These are phyloP conservation scores for Xylariaceae sp. DNA, from an alignment of 2,329 filamentous ascomycete genomes.

Conservation along the genomic window DNA sequence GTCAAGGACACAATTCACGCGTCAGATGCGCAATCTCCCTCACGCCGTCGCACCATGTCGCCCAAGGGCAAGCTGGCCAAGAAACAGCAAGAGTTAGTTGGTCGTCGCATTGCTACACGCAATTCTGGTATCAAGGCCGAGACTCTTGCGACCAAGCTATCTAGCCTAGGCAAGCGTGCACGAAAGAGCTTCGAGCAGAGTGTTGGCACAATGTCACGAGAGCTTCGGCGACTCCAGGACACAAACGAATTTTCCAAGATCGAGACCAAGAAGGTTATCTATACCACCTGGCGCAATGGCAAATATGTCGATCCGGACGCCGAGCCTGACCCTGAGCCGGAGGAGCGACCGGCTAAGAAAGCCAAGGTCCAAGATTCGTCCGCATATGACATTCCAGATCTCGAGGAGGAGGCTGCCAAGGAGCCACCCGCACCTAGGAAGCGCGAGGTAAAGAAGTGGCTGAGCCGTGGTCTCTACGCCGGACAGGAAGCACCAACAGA, in stretches of 20 bases:
- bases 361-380: conserved; percentile 20
- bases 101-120: conserved; percentile 43
- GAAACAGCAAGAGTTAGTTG: conserved; percentile 25
- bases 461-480: conserved; percentile 79
- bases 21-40: conserved; percentile 43
- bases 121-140: conserved; percentile 41
- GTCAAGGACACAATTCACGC: conserved; percentile 38
- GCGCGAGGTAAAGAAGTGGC: conserved; percentile 67
- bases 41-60: conserved; percentile 35
- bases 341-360: conserved; percentile 16
- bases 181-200: conserved; percentile 51
- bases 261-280: conserved; percentile 53
- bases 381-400: conserved; percentile 27
- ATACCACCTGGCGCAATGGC: conserved; percentile 62
- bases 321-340: conserved; percentile 17
- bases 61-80: conserved; percentile 33
- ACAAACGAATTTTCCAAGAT: conserved; percentile 59
- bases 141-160: conserved; percentile 44
- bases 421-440: conserved; percentile 36
- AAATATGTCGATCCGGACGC: conserved; percentile 50
- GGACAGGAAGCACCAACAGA: conserved; percentile 64
- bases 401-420: conserved; percentile 34
- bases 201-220: conserved; percentile 48
- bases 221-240: conserved; percentile 57
- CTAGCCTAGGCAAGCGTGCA: conserved; percentile 57